A percentile compares a stretch with the other conserved stretches of the same genome.
phyloP scores from a whole-genome alignment of 2,329 filamentous ascomycete species.

The Trichophyton benhamiae region DNA sequence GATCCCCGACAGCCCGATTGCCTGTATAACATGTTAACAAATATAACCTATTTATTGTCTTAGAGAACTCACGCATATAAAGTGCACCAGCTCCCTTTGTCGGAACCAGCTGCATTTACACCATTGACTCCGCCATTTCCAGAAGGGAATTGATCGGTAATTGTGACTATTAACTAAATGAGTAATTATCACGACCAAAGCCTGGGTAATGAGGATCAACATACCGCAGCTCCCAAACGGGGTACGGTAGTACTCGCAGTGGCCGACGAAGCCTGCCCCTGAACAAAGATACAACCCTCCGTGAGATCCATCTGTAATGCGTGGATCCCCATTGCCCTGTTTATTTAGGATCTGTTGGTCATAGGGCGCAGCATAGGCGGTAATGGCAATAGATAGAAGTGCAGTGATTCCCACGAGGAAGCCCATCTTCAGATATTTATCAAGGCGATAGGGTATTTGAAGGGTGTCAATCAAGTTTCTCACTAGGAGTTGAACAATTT shows the following conservation, averaged over 20 bases:
- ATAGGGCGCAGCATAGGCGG: neutral
- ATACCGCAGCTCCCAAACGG: slow-evolving; percentile 1
- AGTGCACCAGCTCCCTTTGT: slow-evolving; percentile 3
- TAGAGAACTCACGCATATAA: neutral
- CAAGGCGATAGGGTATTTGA: neutral
- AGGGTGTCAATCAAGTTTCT: no score
- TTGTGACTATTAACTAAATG: neutral
- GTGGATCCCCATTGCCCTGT: neutral
- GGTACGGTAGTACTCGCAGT: slow-evolving; percentile 4
- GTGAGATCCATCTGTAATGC: neutral
- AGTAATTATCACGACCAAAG: neutral
- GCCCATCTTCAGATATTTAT: neutral
- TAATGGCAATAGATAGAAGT: neutral
- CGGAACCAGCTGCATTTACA: neutral
- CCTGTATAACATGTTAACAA: neutral
- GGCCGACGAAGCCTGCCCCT: slow-evolving; percentile 1
- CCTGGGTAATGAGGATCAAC: neutral
- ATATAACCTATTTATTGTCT: neutral
- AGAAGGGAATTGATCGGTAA: slow-evolving; percentile 3
- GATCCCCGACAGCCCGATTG: slow-evolving; percentile 2
- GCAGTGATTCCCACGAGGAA: neutral
- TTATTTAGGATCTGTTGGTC: neutral
- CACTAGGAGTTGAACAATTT: no score
- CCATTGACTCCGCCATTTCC: neutral
- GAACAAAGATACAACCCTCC: slow-evolving; percentile 1